Evolutionary conservation across 306 rosid genomes (phyloP).

Genomic region (Alnus glutinosa): DNA sequence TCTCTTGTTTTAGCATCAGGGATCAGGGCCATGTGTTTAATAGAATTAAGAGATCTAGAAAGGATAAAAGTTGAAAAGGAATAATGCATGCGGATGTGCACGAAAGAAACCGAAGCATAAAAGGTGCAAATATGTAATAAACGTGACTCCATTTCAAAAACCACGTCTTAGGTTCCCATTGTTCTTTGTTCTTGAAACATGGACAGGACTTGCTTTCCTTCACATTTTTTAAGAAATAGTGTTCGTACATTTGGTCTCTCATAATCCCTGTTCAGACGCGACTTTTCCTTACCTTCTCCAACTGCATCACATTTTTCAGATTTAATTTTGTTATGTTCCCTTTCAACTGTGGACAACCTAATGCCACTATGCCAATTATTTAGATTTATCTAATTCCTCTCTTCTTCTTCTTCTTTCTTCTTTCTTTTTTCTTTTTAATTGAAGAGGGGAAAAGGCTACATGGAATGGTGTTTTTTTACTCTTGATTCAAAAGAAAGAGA

Average conservation of each 20-base stretch:
- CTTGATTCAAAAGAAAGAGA: no score
- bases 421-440: no score
- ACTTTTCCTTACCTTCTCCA: background rate
- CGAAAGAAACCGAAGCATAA: no score
- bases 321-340: background rate
- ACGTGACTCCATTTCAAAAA: background rate
- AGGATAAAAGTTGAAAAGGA: background rate
- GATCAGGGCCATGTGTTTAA: background rate
- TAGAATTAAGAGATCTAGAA: background rate
- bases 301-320: background rate
- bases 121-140: no score
- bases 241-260: background rate
- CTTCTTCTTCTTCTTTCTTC: no score
- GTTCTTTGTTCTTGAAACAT: background rate
- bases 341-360: constrained; percentile 25
- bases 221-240: background rate
- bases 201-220: background rate
- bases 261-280: background rate
- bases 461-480: no score
- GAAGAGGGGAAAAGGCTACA: no score
- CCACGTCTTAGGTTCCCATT: constrained; percentile 26
- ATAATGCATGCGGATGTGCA: background rate
- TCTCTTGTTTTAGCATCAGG: background rate
- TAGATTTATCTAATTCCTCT: no score
- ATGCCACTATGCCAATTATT: constrained; percentile 28